Conservation (phyloP, 164 flowering plant species). For the Hamamelis virginiana region DNA sequence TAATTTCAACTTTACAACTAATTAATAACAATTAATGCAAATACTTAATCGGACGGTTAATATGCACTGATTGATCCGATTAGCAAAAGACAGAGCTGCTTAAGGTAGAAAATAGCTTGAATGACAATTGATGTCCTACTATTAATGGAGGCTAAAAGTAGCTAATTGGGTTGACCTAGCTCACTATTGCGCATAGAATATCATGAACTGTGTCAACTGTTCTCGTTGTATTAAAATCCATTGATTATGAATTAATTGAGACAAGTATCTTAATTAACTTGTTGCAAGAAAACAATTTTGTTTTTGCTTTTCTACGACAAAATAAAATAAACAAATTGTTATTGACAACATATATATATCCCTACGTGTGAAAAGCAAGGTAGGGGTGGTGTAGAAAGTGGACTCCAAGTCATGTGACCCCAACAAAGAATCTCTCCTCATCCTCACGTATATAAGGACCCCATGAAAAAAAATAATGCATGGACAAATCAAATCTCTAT, state of each 20-base stretch:
- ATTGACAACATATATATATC: neutral
- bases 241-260: constrained; percentile 8
- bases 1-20: too few relatives aligned
- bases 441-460: constrained; percentile 33
- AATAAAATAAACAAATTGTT: neutral
- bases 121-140: neutral
- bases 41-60: too few relatives aligned
- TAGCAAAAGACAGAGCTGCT: neutral
- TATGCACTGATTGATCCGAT: too few relatives aligned
- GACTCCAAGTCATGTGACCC: constrained; percentile 37
- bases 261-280: too few relatives aligned
- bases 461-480: constrained; percentile 33
- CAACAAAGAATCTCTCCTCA: constrained; percentile 26
- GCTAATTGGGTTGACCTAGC: constrained; percentile 24
- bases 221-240: constrained; percentile 1
- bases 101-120: constrained; percentile 3
- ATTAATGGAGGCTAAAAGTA: neutral
- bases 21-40: too few relatives aligned
- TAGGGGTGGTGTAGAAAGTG: constrained; percentile 40
- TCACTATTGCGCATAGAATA: neutral
- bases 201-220: constrained; percentile 4
- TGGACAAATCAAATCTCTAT: constrained; percentile 26
- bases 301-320: too few relatives aligned
- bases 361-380: constrained; percentile 39
- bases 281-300: neutral